Conservation (phyloP, 495 filamentous ascomycete species). For the Neurospora sp. region DNA sequence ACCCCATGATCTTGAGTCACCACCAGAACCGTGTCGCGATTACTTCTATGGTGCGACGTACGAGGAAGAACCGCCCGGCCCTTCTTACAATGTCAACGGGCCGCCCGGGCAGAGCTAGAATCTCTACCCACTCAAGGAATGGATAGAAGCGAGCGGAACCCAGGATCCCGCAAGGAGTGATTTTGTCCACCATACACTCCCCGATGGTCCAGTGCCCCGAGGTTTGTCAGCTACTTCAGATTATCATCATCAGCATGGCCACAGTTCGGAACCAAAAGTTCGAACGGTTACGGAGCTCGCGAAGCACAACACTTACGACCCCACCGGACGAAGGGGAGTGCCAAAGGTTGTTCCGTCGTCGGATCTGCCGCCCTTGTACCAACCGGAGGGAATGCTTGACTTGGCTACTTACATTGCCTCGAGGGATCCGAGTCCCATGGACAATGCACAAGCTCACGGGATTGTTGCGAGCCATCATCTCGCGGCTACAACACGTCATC, state of each 20-base stretch:
- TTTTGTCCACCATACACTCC: neutral
- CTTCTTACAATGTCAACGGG: neutral
- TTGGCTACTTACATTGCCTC: neutral
- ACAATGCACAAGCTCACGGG: neutral
- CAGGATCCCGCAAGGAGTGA: neutral
- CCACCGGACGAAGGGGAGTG: neutral
- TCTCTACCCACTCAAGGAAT: slow-evolving; percentile 12
- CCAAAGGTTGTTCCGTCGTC: slow-evolving; percentile 7
- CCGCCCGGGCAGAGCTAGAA: slow-evolving; percentile 1
- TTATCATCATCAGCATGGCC: slow-evolving; percentile 16
- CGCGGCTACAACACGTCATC: neutral
- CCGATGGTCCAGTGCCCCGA: neutral
- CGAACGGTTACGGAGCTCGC: slow-evolving; percentile 16
- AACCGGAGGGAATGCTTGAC: neutral
- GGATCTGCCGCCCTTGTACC: slow-evolving; percentile 6
- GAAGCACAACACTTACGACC: neutral
- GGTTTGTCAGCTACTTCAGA: neutral
- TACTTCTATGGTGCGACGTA: neutral
- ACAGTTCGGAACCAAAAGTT: slow-evolving; percentile 23
- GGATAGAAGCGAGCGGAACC: neutral
- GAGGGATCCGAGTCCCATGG: neutral
- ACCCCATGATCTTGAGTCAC: neutral
- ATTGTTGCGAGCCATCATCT: neutral
- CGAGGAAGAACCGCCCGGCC: neutral
- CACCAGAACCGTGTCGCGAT: neutral